These are phyloP conservation scores for Yamadazyma jaroonii DNA, from an alignment of 1,139 yeast genomes.

Conservation along the genomic window DNA sequence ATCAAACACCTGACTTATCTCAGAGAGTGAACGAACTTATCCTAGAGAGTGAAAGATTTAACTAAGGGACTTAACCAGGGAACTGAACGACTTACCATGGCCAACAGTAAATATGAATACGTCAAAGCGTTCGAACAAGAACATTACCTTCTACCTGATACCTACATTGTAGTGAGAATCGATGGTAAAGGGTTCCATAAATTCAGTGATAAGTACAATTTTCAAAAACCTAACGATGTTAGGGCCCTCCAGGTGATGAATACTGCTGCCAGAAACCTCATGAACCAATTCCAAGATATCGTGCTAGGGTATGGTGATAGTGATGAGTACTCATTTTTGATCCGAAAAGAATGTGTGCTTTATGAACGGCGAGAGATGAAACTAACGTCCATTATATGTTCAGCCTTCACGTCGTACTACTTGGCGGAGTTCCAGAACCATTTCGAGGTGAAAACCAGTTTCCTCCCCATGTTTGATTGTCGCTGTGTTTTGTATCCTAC, in stretches of 20 bases:
- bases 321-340: conserved; percentile 86
- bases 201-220: conserved; percentile 69
- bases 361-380: conserved; percentile 83
- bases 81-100: conserved; percentile 57
- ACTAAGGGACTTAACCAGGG: too few relatives aligned
- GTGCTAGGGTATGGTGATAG: conserved; percentile 89
- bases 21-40: too few relatives aligned
- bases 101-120: conserved; percentile 80
- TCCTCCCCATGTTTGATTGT: conserved; percentile 86
- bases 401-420: conserved; percentile 78
- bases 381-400: conserved; percentile 75
- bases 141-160: conserved; percentile 68
- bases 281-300: conserved; percentile 67
- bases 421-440: conserved; percentile 60
- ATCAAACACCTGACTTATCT: not conserved
- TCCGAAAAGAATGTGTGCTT: conserved; percentile 57
- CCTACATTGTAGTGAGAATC: conserved; percentile 78
- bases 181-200: conserved; percentile 96
- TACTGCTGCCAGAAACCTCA: conserved; percentile 65
- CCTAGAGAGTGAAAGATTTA: too few relatives aligned
- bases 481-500: conserved; percentile 87
- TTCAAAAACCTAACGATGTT: conserved; percentile 83
- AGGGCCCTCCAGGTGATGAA: conserved; percentile 80
- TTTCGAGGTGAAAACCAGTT: conserved; percentile 42
- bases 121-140: conserved; percentile 81